Base-by-base conservation (phyloP, 345 rosid genomes). In the Salix dunnii region DNA sequence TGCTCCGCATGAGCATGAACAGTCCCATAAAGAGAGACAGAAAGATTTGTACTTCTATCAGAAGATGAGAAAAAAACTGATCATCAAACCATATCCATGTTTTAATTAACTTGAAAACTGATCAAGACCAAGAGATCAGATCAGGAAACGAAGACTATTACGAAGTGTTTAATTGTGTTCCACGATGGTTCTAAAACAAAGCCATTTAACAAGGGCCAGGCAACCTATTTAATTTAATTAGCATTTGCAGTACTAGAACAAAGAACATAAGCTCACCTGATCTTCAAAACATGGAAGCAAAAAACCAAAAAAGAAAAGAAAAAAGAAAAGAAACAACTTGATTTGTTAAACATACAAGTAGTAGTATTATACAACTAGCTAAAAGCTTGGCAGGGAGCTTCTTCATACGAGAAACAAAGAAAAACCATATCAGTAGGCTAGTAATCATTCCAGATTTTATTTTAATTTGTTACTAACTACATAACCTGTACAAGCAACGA, bases 1-100 rank as follows among this genome's bases (percentile, higher is more conserved):
- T n/a, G 35, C 33, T 35, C 27, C 76, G 79, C 83, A 72, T 86
- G 86, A 71, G n/a, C 71, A 78, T 76, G 78, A 82, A 71, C 69
- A 79, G 72, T 55, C 3, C 6, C 61, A 14, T 27, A 53, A 3
- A 12, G 8, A 35, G 7, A 67, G 61, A 13, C 38, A 20, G 18
- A n/a, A n/a, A 30, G 13, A 23, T 8, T 8, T 35, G 7, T 4
- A 8, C 20, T 8, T 71, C 18, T 18, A 30, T 3, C 27, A 73
- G 55, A 71, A 58, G 63, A 72, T 21, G 28, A 20, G 27, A 36
- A 38, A 31, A 31, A 78, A 6, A 25, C 14, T 13, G 28, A 67
- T 17, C 21, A 16, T 17, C 21, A 16, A 18, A 53, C 3, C 60
- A 58, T n/a, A 3, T 33, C n/a, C 33, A 27, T 43, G 58, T 42